phyloP scores from a whole-genome alignment of 2,329 filamentous ascomycete genomes.

The Aureobasidium namibiae region DNA sequence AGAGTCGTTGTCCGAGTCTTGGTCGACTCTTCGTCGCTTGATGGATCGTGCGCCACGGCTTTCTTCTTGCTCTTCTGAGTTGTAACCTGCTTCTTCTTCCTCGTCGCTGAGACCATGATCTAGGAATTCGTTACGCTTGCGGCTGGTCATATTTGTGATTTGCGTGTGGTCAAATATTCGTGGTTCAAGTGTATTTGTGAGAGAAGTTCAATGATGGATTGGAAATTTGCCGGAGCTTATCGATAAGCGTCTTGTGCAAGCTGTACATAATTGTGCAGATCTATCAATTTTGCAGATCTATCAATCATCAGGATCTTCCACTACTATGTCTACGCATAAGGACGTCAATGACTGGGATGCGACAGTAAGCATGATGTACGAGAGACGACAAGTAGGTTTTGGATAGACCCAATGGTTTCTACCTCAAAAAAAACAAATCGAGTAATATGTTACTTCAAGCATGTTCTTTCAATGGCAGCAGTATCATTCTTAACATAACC shows the following conservation, averaged over 20 bases:
- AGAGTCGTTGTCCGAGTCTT: conserved; percentile 26
- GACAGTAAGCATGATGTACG: too few relatives aligned
- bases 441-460: neutral
- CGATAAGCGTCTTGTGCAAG: neutral
- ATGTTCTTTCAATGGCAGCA: neutral
- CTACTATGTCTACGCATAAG: too few relatives aligned
- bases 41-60: conserved; percentile 49
- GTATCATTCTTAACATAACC: conserved; percentile 14
- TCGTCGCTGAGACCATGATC: conserved; percentile 36
- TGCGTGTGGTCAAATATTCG: neutral
- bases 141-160: conserved; percentile 50
- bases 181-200: neutral
- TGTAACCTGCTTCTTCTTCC: conserved; percentile 46
- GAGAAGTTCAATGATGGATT: neutral
- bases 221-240: neutral
- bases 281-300: too few relatives aligned
- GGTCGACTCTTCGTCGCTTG: conserved; percentile 56
- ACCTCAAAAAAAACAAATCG: too few relatives aligned
- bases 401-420: too few relatives aligned
- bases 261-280: neutral
- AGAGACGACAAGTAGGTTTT: too few relatives aligned
- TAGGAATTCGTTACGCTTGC: conserved; percentile 67
- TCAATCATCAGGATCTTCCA: too few relatives aligned
- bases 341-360: too few relatives aligned
- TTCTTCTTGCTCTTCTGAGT: conserved; percentile 59